Base-by-base conservation (phyloP, 2,329 filamentous ascomycete genomes). In the Thyridium curvatum region DNA sequence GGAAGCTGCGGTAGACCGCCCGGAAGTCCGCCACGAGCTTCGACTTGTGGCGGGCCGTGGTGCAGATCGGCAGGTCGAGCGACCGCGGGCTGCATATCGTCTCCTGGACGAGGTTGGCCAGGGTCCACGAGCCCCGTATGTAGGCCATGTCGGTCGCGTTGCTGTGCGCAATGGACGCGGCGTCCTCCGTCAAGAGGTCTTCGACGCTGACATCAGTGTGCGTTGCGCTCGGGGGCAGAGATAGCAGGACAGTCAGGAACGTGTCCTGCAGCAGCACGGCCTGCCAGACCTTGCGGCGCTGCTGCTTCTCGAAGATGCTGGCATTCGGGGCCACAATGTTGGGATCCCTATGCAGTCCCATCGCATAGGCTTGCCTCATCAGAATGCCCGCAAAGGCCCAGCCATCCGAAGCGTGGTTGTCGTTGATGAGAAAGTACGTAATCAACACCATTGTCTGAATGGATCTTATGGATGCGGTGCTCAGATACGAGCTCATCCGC, bases 401-500 rank as follows among this genome's bases (percentile, higher is more conserved):
- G 2, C 85, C 86, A 54, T 91, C 86, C 0, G 82, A 86, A 4
- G 84, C 84, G 51, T 90, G 85, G 51, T 89, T 89, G 58, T 91
- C 85, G 51, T 91, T 91, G 65, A 90, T 89, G 29, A 91, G 68
- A 50, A 91, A 91, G 54, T 90, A 90, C 0, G 80, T 81, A 42
- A 89, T 79, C n/a, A 91, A 62, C 1, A 89, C 81, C 84, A 90
- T 90, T 33, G 86, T 79, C 58, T 88, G 84, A 26, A 90, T 78
- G 2, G 84, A 85, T 17, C 79, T 69, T 36, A 88, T 69, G 0
- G 82, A 86, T 2, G 84, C 82, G 33, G 78, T 79, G 56, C 84
- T 89, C 3, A 90, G 70, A 51, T 89, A 91, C 0, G 83, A 87
- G 41, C 79, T 83, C 52, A 89, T 75, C 3, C 85, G 74, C 32